Conservation (phyloP, 2,329 filamentous ascomycete genomes). For the Ophidiomyces ophidiicola region DNA sequence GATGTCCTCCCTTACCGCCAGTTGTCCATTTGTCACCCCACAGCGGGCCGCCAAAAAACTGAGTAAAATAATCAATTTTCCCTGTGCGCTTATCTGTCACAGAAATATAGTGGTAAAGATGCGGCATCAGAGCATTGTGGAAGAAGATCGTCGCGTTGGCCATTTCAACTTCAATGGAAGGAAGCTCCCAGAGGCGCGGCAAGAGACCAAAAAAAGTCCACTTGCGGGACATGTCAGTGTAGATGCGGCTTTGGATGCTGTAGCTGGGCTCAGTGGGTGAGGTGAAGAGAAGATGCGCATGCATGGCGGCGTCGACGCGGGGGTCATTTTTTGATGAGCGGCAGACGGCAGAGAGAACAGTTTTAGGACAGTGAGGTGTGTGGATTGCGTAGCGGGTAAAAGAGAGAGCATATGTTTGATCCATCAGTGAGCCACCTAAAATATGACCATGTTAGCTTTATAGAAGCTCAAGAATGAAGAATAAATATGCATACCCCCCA, state of each 20-base stretch:
- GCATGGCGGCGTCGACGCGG: conserved; percentile 25
- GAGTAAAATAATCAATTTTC: conserved; percentile 18
- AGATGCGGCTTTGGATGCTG: conserved; percentile 21
- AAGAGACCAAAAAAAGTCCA: conserved; percentile 17
- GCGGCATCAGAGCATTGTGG: conserved; percentile 27
- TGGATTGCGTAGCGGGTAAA: conserved; percentile 25
- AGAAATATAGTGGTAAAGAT: conserved; percentile 26
- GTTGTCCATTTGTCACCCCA: conserved; percentile 23
- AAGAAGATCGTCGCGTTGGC: conserved; percentile 23
- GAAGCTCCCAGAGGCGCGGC: conserved; percentile 25
- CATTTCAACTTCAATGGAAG: conserved; percentile 25
- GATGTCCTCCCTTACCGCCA: conserved; percentile 19
- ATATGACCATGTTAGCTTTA: conserved; percentile 2
- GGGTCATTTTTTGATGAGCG: conserved; percentile 19
- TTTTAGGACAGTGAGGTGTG: conserved; percentile 18
- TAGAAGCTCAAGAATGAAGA: neutral
- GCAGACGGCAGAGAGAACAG: conserved; percentile 24
- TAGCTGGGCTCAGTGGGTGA: conserved; percentile 13
- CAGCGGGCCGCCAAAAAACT: conserved; percentile 21
- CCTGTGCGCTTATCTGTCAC: conserved; percentile 23
- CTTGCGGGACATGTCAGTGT: conserved; percentile 23
- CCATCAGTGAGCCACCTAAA: conserved; percentile 29
- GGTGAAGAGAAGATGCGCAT: conserved; percentile 22
- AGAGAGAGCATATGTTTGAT: conserved; percentile 28
- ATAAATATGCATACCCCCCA: conserved; percentile 19